Conservation (phyloP, 352 stramenopile species). For the Peronospora destructor region DNA sequence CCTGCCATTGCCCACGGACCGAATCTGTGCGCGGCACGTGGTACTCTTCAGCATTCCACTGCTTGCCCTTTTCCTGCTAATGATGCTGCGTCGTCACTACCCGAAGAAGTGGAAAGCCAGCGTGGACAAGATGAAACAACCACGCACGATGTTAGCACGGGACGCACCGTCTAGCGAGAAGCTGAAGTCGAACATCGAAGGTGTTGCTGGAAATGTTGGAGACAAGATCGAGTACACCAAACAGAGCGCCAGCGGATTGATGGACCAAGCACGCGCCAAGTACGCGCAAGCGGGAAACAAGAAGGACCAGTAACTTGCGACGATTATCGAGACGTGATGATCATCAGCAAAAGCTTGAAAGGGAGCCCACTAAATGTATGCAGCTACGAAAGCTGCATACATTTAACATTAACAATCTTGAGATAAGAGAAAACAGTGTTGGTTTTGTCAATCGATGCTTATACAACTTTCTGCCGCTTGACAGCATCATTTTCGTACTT, state of each 20-base stretch:
- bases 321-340: too few species aligned
- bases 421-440: slow-evolving; percentile 3
- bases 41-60: slow-evolving; percentile 38
- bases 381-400: slow-evolving; percentile 12
- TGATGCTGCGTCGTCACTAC: slow-evolving; percentile 50
- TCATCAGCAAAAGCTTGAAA: too few species aligned
- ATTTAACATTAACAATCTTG: slow-evolving; percentile 19
- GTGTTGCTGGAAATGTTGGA: slow-evolving; percentile 11
- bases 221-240: slow-evolving; percentile 35
- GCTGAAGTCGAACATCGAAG: slow-evolving; percentile 22
- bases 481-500: slow-evolving; percentile 29
- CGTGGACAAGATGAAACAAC: slow-evolving; percentile 43
- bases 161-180: slow-evolving; percentile 36
- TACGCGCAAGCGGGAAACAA: slow-evolving; percentile 26
- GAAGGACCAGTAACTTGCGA: slow-evolving; percentile 29
- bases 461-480: slow-evolving; percentile 65
- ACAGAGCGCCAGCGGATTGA: slow-evolving; percentile 27
- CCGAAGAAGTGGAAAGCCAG: slow-evolving; percentile 57
- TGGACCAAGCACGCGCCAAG: slow-evolving; percentile 31
- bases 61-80: slow-evolving; percentile 27
- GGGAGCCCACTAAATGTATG: slow-evolving; percentile 1
- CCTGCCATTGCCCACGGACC: slow-evolving; percentile 35
- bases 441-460: slow-evolving; percentile 5
- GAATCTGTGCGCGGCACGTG: slow-evolving; percentile 43
- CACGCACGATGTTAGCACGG: slow-evolving; percentile 38